Evolutionary conservation across 73 alveolate species (phyloP).

Genomic region (Stentor coeruleus): DNA sequence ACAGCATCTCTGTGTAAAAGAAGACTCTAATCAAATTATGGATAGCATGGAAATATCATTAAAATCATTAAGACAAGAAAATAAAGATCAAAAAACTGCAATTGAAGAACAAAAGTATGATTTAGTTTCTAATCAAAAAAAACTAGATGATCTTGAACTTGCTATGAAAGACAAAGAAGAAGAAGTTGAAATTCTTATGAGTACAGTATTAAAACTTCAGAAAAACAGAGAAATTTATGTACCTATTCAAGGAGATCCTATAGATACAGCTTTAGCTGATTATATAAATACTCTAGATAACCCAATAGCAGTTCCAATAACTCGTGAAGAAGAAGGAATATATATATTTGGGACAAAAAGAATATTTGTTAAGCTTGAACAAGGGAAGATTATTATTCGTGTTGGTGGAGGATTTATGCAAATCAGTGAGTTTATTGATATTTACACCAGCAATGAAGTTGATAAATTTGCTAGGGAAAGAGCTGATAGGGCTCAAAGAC

Average conservation of each 20-base stretch:
- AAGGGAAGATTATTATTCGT: constrained; percentile 58
- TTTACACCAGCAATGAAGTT: constrained; percentile 55
- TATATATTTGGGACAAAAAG: constrained; percentile 56
- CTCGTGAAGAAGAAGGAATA: constrained; percentile 64
- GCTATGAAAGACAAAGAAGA: constrained; percentile 29
- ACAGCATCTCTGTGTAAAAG: constrained; percentile 38
- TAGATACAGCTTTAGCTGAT: constrained; percentile 57
- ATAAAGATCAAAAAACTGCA: not conserved
- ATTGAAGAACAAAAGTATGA: not conserved
- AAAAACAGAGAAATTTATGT: constrained; percentile 43
- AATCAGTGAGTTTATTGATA: constrained; percentile 59
- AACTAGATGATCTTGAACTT: not conserved
- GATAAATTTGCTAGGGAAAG: constrained; percentile 43
- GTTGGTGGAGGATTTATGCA: constrained; percentile 70
- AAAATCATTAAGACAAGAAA: not conserved
- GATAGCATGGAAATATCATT: not conserved
- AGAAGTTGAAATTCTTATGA: constrained; percentile 32
- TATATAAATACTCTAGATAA: constrained; percentile 50
- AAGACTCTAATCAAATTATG: constrained; percentile 27
- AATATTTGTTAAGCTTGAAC: constrained; percentile 57
- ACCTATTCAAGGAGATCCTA: constrained; percentile 59
- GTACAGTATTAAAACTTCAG: not conserved
- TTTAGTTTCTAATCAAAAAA: not conserved
- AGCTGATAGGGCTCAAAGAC: not conserved
- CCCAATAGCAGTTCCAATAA: constrained; percentile 61